phyloP scores from a whole-genome alignment of 2,329 filamentous ascomycete species.

The Metarhizium brunneum region DNA sequence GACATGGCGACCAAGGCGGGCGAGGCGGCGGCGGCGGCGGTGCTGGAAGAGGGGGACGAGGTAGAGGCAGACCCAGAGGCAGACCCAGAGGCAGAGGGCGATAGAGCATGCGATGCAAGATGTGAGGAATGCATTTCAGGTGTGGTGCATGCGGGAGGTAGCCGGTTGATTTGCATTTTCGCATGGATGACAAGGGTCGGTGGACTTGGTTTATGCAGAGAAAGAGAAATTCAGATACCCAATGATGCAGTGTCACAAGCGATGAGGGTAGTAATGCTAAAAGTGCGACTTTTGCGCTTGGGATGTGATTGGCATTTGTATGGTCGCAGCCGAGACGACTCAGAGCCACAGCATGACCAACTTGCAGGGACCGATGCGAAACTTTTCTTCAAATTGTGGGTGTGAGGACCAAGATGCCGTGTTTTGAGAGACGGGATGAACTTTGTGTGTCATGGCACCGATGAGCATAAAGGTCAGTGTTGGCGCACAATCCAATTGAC shows the following conservation, averaged over 20 bases:
- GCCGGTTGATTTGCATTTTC: background rate
- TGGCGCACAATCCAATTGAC: background rate
- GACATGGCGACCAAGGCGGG: slow-evolving; percentile 12
- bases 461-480: background rate
- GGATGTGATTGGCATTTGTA: slow-evolving; percentile 3
- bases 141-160: background rate
- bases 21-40: slow-evolving; percentile 13
- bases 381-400: background rate
- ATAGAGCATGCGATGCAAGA: background rate
- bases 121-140: background rate
- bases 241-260: background rate
- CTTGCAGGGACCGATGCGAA: background rate
- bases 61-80: slow-evolving; percentile 16
- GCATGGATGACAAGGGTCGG: background rate
- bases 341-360: background rate
- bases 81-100: slow-evolving; percentile 13
- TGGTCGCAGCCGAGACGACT: background rate
- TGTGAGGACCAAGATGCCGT: background rate
- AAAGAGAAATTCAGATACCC: background rate
- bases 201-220: background rate
- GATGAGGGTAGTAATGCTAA: background rate
- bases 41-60: slow-evolving; percentile 3
- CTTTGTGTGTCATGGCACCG: background rate
- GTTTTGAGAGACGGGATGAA: background rate
- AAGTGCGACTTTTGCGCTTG: background rate